Conservation (phyloP, 192 early-diverging fungal species). For the Physocladia obscura region DNA sequence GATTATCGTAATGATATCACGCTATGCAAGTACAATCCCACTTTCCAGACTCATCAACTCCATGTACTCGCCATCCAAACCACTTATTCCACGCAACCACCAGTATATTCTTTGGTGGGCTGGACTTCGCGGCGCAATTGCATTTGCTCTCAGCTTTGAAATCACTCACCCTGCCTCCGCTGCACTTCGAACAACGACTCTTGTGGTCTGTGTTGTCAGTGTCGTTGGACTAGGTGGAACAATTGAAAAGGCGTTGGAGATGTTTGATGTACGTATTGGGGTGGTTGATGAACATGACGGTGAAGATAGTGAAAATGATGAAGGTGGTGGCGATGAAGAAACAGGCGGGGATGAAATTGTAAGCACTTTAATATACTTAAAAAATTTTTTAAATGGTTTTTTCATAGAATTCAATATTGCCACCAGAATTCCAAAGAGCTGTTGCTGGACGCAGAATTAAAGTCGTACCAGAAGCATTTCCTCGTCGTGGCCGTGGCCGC, state of each 20-base stretch:
- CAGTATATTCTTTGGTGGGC: slow-evolving; percentile 97
- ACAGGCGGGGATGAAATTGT: no score
- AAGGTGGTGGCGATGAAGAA: no score
- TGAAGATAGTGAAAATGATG: no score
- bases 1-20: slow-evolving; percentile 70
- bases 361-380: no score
- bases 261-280: slow-evolving; percentile 76
- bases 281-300: slow-evolving; percentile 30
- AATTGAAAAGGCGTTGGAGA: slow-evolving; percentile 75
- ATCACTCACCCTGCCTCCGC: slow-evolving; percentile 51
- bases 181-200: slow-evolving; percentile 81
- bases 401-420: no score
- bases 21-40: slow-evolving; percentile 85
- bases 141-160: slow-evolving; percentile 89
- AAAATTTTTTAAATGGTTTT: no score
- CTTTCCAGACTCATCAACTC: slow-evolving; percentile 79
- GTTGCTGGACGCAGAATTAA: no score
- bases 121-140: slow-evolving; percentile 92
- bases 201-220: slow-evolving; percentile 89
- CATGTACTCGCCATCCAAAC: slow-evolving; percentile 46
- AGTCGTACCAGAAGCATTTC: no score
- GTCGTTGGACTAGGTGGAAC: slow-evolving; percentile 92
- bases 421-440: no score
- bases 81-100: slow-evolving; percentile 55
- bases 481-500: no score